Conservation (phyloP, 1,139 yeast genomes). For the Yamadazyma buinensis region DNA sequence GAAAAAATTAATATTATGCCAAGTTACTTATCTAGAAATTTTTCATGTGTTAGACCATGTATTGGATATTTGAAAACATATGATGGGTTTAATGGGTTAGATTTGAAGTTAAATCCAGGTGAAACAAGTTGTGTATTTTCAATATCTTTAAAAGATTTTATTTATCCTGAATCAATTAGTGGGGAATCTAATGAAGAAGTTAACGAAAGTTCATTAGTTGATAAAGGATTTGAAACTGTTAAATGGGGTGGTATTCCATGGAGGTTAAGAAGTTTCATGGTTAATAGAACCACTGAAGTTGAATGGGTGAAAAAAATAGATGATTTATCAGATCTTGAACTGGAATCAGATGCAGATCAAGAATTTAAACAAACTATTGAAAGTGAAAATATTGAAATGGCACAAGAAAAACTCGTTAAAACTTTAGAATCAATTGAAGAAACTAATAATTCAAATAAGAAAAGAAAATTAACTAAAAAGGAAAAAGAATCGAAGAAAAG, state of each 20-base stretch:
- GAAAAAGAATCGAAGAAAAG: conserved; percentile 1
- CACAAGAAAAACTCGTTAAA: conserved; percentile 1
- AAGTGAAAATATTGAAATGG: conserved; percentile 1
- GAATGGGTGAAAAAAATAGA: conserved; percentile 59
- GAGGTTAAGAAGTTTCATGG: conserved; percentile 59
- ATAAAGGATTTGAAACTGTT: conserved; percentile 35
- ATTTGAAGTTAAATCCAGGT: conserved; percentile 58
- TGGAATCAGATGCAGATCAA: conserved; percentile 30
- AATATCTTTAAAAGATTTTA: conserved; percentile 46
- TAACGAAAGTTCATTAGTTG: conserved; percentile 20
- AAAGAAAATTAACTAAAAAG: neutral
- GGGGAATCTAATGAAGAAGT: neutral
- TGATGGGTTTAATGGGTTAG: conserved; percentile 23
- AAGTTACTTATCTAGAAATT: conserved; percentile 71
- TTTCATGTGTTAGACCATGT: conserved; percentile 79
- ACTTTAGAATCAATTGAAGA: neutral
- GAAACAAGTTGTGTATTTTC: conserved; percentile 68
- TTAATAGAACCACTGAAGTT: conserved; percentile 44
- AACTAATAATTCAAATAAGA: neutral
- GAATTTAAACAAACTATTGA: neutral
- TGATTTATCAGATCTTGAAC: conserved; percentile 42
- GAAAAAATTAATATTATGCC: conserved; percentile 64
- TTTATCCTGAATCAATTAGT: conserved; percentile 12
- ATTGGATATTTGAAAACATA: conserved; percentile 53
- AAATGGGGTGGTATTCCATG: conserved; percentile 73